These are phyloP conservation scores for Phytophthora ohioensis DNA, from an alignment of 352 stramenopile species.

Conservation along the genomic window DNA sequence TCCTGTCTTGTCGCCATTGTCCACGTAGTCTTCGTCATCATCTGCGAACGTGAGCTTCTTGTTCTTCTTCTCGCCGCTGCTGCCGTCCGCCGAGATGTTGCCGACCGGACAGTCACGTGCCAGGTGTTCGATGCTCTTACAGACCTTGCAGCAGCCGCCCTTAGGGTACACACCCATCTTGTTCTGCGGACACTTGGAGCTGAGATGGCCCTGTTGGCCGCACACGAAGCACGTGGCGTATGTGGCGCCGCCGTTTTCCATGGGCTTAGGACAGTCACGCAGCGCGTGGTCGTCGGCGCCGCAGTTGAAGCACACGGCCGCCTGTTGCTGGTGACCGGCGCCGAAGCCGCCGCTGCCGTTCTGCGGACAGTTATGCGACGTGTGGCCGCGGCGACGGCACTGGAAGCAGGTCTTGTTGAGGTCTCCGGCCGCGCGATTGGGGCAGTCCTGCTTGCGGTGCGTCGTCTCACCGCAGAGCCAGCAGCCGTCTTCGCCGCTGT, in stretches of 20 bases:
- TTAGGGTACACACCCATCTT: slow-evolving; percentile 91
- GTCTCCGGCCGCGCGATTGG: slow-evolving; percentile 69
- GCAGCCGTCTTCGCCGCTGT: slow-evolving; percentile 52
- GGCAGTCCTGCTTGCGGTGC: slow-evolving; percentile 85
- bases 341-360: slow-evolving; percentile 29
- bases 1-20: slow-evolving; percentile 48
- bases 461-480: slow-evolving; percentile 78
- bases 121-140: slow-evolving; percentile 85
- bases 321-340: slow-evolving; percentile 34
- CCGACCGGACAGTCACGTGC: slow-evolving; percentile 82
- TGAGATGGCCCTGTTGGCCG: slow-evolving; percentile 86
- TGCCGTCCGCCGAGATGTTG: slow-evolving; percentile 74
- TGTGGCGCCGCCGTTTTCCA: slow-evolving; percentile 66
- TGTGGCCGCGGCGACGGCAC: slow-evolving; percentile 83
- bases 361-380: slow-evolving; percentile 83
- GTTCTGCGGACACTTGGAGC: slow-evolving; percentile 86
- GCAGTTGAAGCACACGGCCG: slow-evolving; percentile 89
- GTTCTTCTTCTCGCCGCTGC: slow-evolving; percentile 65
- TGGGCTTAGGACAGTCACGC: slow-evolving; percentile 73
- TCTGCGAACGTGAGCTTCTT: slow-evolving; percentile 83
- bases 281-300: slow-evolving; percentile 74
- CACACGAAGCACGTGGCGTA: slow-evolving; percentile 92
- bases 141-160: slow-evolving; percentile 91
- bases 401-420: slow-evolving; percentile 87
- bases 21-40: slow-evolving; percentile 55